These are phyloP conservation scores for Russula brevipes DNA, from an alignment of 768 basidiomycete genomes.

Conservation along the genomic window DNA sequence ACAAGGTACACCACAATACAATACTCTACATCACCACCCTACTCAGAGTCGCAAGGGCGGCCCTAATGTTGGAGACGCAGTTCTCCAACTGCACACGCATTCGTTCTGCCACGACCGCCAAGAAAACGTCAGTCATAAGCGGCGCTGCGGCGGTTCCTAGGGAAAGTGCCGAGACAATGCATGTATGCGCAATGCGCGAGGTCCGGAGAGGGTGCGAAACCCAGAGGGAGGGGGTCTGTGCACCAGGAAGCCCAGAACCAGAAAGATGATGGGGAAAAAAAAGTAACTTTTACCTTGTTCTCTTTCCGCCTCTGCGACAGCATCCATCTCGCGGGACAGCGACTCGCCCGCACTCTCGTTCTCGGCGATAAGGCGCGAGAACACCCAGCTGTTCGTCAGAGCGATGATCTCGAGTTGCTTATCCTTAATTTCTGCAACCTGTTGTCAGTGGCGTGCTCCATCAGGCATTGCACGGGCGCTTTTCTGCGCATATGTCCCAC, in stretches of 20 bases:
- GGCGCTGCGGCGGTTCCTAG: neutral
- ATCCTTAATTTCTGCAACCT: conserved; percentile 19
- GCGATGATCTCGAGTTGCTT: conserved; percentile 19
- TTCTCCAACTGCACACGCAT: conserved; percentile 19
- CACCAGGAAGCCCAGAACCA: conserved; percentile 5
- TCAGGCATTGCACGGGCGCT: neutral
- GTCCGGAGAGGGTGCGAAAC: neutral
- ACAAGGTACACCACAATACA: neutral
- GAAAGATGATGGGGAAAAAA: neutral
- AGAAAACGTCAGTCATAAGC: conserved; percentile 5
- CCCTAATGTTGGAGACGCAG: conserved; percentile 21
- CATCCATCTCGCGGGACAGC: conserved; percentile 22
- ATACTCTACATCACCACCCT: conserved; percentile 13
- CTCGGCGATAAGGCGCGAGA: conserved; percentile 20
- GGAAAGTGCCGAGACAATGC: neutral
- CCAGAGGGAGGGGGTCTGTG: neutral
- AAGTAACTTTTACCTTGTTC: conserved; percentile 25
- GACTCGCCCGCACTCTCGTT: conserved; percentile 19
- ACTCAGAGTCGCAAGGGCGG: conserved; percentile 13
- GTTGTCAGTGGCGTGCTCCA: neutral
- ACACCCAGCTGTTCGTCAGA: conserved; percentile 22
- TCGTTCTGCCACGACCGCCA: conserved; percentile 9
- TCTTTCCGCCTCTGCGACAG: conserved; percentile 19
- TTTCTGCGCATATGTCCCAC: conserved; percentile 25
- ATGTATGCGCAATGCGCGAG: neutral